Conservation (phyloP, 2,329 filamentous ascomycete genomes). For the Dichotomopilus funicola region DNA sequence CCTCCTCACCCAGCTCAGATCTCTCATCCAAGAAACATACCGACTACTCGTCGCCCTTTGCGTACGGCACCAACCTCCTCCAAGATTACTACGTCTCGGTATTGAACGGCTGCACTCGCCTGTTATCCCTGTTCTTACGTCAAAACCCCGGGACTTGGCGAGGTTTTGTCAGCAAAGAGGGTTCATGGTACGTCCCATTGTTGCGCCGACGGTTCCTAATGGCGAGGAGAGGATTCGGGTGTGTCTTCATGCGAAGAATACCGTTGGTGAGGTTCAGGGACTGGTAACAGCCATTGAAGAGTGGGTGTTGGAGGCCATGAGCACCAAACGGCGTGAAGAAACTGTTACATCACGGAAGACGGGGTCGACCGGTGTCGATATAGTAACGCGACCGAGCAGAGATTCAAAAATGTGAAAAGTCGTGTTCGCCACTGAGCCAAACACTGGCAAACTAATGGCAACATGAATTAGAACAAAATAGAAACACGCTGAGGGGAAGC, state of each 20-base stretch:
- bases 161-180: conserved; percentile 44
- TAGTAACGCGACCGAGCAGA: too few relatives aligned
- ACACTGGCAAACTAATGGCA: too few relatives aligned
- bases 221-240: conserved; percentile 52
- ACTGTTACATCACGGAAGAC: too few relatives aligned
- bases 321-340: too few relatives aligned
- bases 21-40: conserved; percentile 40
- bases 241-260: conserved; percentile 55
- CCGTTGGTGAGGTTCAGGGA: conserved; percentile 42
- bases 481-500: too few relatives aligned
- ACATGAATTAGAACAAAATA: too few relatives aligned
- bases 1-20: conserved; percentile 37
- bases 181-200: conserved; percentile 51
- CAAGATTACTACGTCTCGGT: conserved; percentile 25
- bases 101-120: conserved; percentile 40
- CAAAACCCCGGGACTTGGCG: conserved; percentile 46
- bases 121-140: conserved; percentile 51
- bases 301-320: not conserved
- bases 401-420: too few relatives aligned
- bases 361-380: too few relatives aligned
- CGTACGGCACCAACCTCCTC: conserved; percentile 21
- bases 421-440: too few relatives aligned
- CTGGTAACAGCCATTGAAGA: conserved; percentile 39
- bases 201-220: conserved; percentile 51
- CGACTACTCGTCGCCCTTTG: conserved; percentile 29